phyloP scores from a whole-genome alignment of 2,329 filamentous ascomycete genomes.

The Aspergillus sp. region DNA sequence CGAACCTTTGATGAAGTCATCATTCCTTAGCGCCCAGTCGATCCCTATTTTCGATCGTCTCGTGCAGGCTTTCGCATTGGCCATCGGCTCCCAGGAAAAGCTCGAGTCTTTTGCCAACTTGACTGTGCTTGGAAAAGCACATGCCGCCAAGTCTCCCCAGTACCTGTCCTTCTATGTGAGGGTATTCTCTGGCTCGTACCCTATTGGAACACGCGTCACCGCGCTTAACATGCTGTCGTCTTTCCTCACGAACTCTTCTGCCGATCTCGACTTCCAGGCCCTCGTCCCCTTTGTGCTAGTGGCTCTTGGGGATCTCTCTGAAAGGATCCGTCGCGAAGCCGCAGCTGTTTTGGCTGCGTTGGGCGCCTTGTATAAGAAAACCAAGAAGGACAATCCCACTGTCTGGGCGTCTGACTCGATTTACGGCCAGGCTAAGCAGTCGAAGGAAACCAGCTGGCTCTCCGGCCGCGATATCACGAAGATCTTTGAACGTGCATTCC shows the following conservation, averaged over 20 bases:
- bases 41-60: slow-evolving; percentile 39
- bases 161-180: slow-evolving; percentile 75
- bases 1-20: slow-evolving; percentile 28
- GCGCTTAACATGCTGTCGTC: slow-evolving; percentile 66
- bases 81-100: slow-evolving; percentile 28
- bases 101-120: slow-evolving; percentile 37
- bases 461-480: slow-evolving; percentile 57
- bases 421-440: slow-evolving; percentile 59
- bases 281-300: slow-evolving; percentile 78
- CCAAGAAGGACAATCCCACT: slow-evolving; percentile 39
- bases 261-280: slow-evolving; percentile 67
- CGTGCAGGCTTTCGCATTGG: slow-evolving; percentile 37
- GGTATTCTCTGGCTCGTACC: slow-evolving; percentile 71
- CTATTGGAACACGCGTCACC: slow-evolving; percentile 65
- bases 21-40: slow-evolving; percentile 36
- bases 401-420: slow-evolving; percentile 64
- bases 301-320: slow-evolving; percentile 72
- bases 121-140: slow-evolving; percentile 34
- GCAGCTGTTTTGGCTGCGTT: slow-evolving; percentile 64
- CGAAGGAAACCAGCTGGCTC: slow-evolving; percentile 56
- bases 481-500: slow-evolving; percentile 65
- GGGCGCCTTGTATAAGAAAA: slow-evolving; percentile 49
- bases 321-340: slow-evolving; percentile 73
- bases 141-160: slow-evolving; percentile 60
- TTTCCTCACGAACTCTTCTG: slow-evolving; percentile 48